Base-by-base conservation (phyloP, 768 basidiomycete genomes). In the Agaricus sinodeliciosus region DNA sequence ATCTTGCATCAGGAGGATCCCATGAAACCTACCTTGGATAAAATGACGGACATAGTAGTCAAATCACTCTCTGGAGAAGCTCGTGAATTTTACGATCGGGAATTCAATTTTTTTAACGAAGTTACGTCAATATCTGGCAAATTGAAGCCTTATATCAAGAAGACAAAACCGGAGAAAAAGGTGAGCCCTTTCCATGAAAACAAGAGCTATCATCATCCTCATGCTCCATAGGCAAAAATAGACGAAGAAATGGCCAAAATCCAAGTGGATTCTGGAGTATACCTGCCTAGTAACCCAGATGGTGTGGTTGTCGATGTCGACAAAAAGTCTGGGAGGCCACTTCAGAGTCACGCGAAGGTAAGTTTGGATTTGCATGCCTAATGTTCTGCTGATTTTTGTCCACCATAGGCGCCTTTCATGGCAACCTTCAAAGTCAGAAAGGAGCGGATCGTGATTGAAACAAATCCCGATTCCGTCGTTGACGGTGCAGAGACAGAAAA, bases 161-260 rank as follows among this genome's bases (percentile, higher is more conserved):
- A 84, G 71, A 79, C 86, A 0, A 99, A 97, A 62, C 81, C 87
- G 0, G 96, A 98, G 72, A 99, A 99, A 73, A 99, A 99, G 82
- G 94, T 82, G 40, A 27, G 60, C 49, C n/a, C n/a, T 15, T 13
- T 35, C 13, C 31, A 3, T 31, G 98, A 98, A 72, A 98, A 98
- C 81, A 93, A 81, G 40, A 27, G 60, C 49, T n/a, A 13, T 34
- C 11, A 9, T 18, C 35, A 42, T 59, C 48, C 22, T 58, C 40
- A 54, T 19, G 52, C 61, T 35, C 19, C 2, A 9, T 36, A 95
- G 93, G 93, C 90, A 2, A 99, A 98, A 71, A 99, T 99, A 51
- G 96, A 99, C 64, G 95, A 98, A 66, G 95, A 98, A 66, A 99
- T 99, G 95, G 90, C 88, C 2, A 94, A 94, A 70, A 93, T 99